These are phyloP conservation scores for Rubus parviflorus DNA, from an alignment of 306 rosid genomes.

Conservation along the genomic window DNA sequence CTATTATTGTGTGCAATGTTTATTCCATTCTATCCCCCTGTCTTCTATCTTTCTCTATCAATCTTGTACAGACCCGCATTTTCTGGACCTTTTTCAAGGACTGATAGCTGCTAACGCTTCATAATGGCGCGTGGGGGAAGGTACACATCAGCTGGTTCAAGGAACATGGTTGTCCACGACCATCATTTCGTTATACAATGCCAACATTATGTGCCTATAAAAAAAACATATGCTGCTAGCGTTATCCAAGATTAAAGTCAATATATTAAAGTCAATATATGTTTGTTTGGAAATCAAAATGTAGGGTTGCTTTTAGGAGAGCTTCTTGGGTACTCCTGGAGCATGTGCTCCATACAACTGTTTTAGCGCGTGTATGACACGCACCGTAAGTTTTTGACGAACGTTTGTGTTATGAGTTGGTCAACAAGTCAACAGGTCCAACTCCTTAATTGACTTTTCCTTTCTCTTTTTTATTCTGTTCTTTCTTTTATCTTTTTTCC, in stretches of 20 bases:
- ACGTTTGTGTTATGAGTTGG: too few relatives aligned
- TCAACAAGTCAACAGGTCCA: too few relatives aligned
- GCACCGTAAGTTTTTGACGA: too few relatives aligned
- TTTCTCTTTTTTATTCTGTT: too few relatives aligned
- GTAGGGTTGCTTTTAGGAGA: too few relatives aligned
- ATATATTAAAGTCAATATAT: background rate
- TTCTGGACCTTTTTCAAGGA: background rate
- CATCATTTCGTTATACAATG: background rate
- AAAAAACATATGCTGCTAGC: background rate
- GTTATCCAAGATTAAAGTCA: slow-evolving; percentile 4
- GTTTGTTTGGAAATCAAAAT: background rate
- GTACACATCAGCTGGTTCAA: background rate
- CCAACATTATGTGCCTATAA: background rate
- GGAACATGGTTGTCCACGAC: slow-evolving; percentile 10
- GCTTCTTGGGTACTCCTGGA: too few relatives aligned
- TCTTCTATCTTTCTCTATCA: background rate
- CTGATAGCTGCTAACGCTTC: background rate
- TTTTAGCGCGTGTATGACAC: too few relatives aligned
- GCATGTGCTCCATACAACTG: too few relatives aligned
- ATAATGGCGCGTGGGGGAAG: background rate
- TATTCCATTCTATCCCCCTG: background rate
- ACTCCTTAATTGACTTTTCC: too few relatives aligned
- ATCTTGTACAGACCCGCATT: background rate
- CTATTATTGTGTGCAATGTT: background rate
- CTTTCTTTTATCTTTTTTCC: too few relatives aligned